Evolutionary conservation across 306 rosid species (phyloP), one percentile per base, ranked within the genome.

Genomic region (Oxytropis ochrocephala): DNA sequence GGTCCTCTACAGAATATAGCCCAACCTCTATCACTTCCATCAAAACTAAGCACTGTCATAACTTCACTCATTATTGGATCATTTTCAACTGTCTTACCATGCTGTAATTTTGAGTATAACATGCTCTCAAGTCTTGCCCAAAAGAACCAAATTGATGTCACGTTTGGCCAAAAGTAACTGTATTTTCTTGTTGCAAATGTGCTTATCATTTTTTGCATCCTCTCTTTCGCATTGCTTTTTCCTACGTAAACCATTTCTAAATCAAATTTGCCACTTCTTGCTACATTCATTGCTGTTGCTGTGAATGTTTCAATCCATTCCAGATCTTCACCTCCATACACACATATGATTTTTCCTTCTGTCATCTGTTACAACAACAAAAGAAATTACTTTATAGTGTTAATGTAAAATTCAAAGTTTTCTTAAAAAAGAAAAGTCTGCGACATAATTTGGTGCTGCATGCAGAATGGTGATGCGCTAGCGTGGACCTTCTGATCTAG

Each of bases 41-140:
- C 97, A 24, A 83, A 90, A 83, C 89, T 90, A 21, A 93, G 93
- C 17, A 90, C 62, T 0, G 86, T 81, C 91, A 86, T 88, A 1
- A 86, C 85, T 73, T 93, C 97, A 11, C 52, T 81, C 94, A 90
- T 79, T 46, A 84, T 84, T 0, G 43, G 44, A 61, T 93, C 98
- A 13, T 82, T 70, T 4, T 90, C 94, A 0, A 84, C 80, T 0
- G 80, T 75, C 48, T 4, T 88, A 0, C 84, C 85, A 0, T 76
- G 66, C 10, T 85, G 84, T 7, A 85, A 16, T 65, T 84, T 90
- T 0, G 97, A 93, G 85, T 80, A 86, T 47, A 92, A 35, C 97
- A 93, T 93, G 87, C 96, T 88, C 57, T 90, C 97, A 1, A 93
- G 35, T 47, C 96, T 12, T 42, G 91, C 75, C 98, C 97, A 93